phyloP scores from a whole-genome alignment of 2,329 filamentous ascomycete genomes.

The Pseudogymnoascus sp. region DNA sequence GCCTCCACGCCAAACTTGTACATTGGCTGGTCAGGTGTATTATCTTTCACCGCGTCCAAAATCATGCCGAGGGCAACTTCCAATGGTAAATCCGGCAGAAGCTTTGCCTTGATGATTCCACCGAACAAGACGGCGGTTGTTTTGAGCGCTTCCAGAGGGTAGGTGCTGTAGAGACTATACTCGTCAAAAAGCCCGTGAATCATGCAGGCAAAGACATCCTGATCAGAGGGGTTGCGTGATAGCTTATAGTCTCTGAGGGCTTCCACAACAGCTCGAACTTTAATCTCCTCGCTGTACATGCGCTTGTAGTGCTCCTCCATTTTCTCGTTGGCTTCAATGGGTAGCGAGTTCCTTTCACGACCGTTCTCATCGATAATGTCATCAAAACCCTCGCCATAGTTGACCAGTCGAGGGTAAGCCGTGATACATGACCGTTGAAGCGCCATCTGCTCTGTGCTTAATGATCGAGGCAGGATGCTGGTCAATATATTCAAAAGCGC shows the following conservation, averaged over 20 bases:
- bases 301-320: conserved; percentile 98
- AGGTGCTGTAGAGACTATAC: conserved; percentile 90
- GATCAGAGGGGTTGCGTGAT: conserved; percentile 75
- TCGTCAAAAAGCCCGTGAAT: conserved; percentile 97
- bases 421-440: conserved; percentile 86
- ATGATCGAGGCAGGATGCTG: conserved; percentile 55
- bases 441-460: conserved; percentile 63
- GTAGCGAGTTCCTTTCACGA: conserved; percentile 71
- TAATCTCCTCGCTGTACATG: conserved; percentile 90
- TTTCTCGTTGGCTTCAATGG: conserved; percentile 71
- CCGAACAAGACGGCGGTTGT: conserved; percentile 96
- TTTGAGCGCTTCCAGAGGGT: conserved; percentile 90
- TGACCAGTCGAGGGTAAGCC: conserved; percentile 88
- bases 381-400: conserved; percentile 89
- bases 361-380: conserved; percentile 85
- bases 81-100: conserved; percentile 83
- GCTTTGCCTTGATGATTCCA: conserved; percentile 87
- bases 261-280: conserved; percentile 79
- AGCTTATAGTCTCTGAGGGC: conserved; percentile 82
- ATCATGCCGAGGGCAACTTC: conserved; percentile 97
- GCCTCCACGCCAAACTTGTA: conserved; percentile 97
- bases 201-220: conserved; percentile 97
- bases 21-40: conserved; percentile 79
- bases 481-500: conserved; percentile 74
- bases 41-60: conserved; percentile 87